Percentiles rank a stretch among this genome's conserved stretches.
phyloP scores from a whole-genome alignment of 2,329 filamentous ascomycete species.

The Paecilomyces fulvus region DNA sequence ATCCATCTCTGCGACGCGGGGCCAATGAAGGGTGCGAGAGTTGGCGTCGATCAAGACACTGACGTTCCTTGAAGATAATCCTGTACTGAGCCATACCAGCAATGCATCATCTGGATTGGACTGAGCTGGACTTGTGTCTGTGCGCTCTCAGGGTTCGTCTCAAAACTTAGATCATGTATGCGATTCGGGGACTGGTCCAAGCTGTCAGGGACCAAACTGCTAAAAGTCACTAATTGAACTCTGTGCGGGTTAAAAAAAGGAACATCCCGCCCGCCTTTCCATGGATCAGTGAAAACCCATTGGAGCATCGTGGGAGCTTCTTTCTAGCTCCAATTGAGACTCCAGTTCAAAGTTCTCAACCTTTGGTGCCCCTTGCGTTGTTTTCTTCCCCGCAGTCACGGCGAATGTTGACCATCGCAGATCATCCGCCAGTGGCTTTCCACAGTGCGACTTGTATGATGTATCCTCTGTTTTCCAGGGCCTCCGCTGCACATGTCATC shows the following conservation, averaged over 20 bases:
- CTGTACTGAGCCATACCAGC: background rate
- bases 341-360: background rate
- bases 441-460: background rate
- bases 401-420: background rate
- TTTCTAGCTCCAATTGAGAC: background rate
- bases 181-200: background rate
- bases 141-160: background rate
- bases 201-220: background rate
- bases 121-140: background rate
- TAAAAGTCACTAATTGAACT: background rate
- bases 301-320: background rate
- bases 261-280: background rate
- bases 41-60: background rate
- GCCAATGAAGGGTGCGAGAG: background rate
- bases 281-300: background rate
- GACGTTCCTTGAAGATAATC: background rate
- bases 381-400: background rate
- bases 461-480: background rate
- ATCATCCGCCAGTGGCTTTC: background rate
- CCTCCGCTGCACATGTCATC: background rate
- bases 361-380: background rate
- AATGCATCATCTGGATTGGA: background rate
- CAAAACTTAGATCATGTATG: background rate
- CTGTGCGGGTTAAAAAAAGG: background rate
- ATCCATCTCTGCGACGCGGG: background rate